Evolutionary conservation across 2,329 filamentous ascomycete species (phyloP).

Genomic region (Colletotrichum sp.): DNA sequence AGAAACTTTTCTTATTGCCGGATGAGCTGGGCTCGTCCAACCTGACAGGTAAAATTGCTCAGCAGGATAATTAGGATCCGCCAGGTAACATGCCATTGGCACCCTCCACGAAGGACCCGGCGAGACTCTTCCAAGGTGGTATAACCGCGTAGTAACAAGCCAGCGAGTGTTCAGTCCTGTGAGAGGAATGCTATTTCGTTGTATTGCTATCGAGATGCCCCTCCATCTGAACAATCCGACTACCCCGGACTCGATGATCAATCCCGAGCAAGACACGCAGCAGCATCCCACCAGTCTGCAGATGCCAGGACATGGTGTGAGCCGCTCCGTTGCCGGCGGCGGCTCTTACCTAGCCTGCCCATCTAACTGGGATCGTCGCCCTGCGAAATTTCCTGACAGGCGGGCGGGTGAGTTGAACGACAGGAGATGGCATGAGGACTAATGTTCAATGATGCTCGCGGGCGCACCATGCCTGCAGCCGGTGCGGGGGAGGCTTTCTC

Average conservation of each 20-base stretch:
- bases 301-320: not conserved
- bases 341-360: slow-evolving; percentile 7
- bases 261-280: slow-evolving; percentile 5
- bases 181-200: not conserved
- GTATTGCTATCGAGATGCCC: not conserved
- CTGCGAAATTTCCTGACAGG: not conserved
- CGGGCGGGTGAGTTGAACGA: not conserved
- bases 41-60: not conserved
- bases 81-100: not conserved
- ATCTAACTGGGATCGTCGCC: not conserved
- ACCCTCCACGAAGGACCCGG: not conserved
- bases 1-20: not conserved
- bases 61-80: not conserved
- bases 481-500: slow-evolving; percentile 7
- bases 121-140: not conserved
- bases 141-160: not conserved
- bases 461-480: slow-evolving; percentile 1
- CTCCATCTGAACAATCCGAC: not conserved
- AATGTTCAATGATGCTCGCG: not conserved
- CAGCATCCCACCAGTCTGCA: not conserved
- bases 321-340: slow-evolving; percentile 10
- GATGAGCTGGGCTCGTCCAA: not conserved
- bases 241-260: not conserved
- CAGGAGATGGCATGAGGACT: not conserved
- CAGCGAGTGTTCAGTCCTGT: not conserved